phyloP scores from a whole-genome alignment of 495 filamentous ascomycete species.

The Talaromyces proteolyticus region DNA sequence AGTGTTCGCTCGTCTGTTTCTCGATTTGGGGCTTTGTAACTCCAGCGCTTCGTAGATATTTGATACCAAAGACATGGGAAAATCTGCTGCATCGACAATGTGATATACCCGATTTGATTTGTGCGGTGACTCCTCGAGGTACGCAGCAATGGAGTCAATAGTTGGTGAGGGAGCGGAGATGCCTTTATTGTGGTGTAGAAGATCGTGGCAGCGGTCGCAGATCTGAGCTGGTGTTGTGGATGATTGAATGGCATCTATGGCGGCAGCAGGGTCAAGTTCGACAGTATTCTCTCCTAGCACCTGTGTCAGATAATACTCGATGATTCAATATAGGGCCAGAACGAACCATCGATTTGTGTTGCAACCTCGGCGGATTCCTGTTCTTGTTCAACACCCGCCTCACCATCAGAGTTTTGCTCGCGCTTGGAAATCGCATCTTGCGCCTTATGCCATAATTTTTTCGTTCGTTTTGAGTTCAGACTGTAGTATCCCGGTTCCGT shows the following conservation, averaged over 20 bases:
- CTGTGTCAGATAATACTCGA: no score
- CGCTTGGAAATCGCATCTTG: slow-evolving; percentile 33
- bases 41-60: slow-evolving; percentile 54
- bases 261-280: slow-evolving; percentile 19
- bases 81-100: slow-evolving; percentile 95
- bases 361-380: slow-evolving; percentile 13
- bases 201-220: slow-evolving; percentile 81
- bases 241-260: slow-evolving; percentile 12
- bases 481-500: slow-evolving; percentile 73
- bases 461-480: slow-evolving; percentile 41
- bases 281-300: slow-evolving; percentile 23
- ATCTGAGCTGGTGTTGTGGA: slow-evolving; percentile 34
- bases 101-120: slow-evolving; percentile 92
- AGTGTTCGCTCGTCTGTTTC: slow-evolving; percentile 64
- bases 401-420: no score
- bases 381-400: slow-evolving; percentile 11
- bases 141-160: slow-evolving; percentile 68
- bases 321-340: no score
- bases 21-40: slow-evolving; percentile 59
- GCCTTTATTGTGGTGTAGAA: slow-evolving; percentile 68
- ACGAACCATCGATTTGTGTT: no score
- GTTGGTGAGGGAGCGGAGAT: slow-evolving; percentile 69
- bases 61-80: slow-evolving; percentile 84
- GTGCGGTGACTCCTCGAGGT: slow-evolving; percentile 79
- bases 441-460: slow-evolving; percentile 28